A percentile compares a stretch with the other conserved stretches of the same genome.
Conservation (phyloP, 2,329 filamentous ascomycete species). For the Sphaceloma murrayae region DNA sequence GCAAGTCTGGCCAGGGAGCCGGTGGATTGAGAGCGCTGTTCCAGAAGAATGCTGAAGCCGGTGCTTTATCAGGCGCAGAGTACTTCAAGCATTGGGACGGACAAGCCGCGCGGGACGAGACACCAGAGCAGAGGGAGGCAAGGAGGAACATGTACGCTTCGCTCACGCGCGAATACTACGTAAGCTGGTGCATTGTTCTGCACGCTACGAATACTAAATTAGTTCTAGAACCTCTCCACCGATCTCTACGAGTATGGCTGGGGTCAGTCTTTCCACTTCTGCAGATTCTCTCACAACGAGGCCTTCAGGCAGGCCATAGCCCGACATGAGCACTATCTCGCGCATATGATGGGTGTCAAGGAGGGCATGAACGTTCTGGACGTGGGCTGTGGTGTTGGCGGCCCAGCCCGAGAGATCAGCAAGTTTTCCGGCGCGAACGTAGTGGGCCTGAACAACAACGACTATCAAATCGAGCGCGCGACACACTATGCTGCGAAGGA, state of each 20-base stretch:
- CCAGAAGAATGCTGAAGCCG: conserved; percentile 67
- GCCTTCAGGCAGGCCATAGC: conserved; percentile 84
- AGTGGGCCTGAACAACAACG: conserved; percentile 94
- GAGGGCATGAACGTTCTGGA: conserved; percentile 85
- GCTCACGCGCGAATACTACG: conserved; percentile 70
- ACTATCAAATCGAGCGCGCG: conserved; percentile 97
- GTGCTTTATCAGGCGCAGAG: conserved; percentile 74
- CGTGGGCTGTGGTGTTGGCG: conserved; percentile 93
- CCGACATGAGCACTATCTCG: conserved; percentile 95
- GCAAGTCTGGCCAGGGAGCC: conserved; percentile 68
- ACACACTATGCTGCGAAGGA: conserved; percentile 74
- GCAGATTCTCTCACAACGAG: conserved; percentile 80
- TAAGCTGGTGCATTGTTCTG: no score
- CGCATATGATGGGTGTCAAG: conserved; percentile 75
- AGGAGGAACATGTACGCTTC: conserved; percentile 77
- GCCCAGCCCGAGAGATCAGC: conserved; percentile 88
- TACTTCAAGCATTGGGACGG: conserved; percentile 98
- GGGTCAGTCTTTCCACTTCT: conserved; percentile 96
- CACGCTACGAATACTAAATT: conserved; percentile 59
- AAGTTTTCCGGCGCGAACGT: conserved; percentile 89
- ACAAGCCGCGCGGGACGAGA: conserved; percentile 70
- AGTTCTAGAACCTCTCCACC: conserved; percentile 73
- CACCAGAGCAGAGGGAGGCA: conserved; percentile 69
- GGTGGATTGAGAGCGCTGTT: conserved; percentile 74
- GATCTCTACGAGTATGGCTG: conserved; percentile 96